phyloP scores from a whole-genome alignment of 2,329 filamentous ascomycete species.

The Scolecobasidium constrictum region DNA sequence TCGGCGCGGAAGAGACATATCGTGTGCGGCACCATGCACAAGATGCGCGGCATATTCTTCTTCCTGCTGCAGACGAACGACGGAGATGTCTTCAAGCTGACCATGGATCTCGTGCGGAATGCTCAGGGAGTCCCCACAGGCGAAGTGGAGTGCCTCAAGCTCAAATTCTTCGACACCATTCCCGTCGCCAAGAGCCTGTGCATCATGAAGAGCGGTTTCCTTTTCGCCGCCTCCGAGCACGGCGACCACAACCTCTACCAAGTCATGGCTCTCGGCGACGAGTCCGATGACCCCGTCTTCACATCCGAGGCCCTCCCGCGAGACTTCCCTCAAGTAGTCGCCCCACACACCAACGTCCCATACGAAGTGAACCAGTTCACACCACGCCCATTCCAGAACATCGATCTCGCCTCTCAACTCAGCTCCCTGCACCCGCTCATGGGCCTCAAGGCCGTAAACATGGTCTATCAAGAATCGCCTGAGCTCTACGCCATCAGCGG shows the following conservation, averaged over 20 bases:
- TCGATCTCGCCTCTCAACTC: constrained; percentile 75
- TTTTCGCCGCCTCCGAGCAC: constrained; percentile 85
- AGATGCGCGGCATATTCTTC: constrained; percentile 93
- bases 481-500: constrained; percentile 94
- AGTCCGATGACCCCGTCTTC: constrained; percentile 74
- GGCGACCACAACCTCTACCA: constrained; percentile 95
- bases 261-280: constrained; percentile 92
- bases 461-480: constrained; percentile 85
- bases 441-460: constrained; percentile 83
- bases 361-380: constrained; percentile 74
- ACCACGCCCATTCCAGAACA: constrained; percentile 66
- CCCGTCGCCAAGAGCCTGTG: constrained; percentile 79
- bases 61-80: constrained; percentile 94
- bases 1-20: constrained; percentile 82
- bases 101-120: constrained; percentile 80
- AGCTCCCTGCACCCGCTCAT: constrained; percentile 84
- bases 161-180: constrained; percentile 97
- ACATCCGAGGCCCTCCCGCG: constrained; percentile 40
- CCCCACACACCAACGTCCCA: constrained; percentile 3
- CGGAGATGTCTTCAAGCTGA: constrained; percentile 96
- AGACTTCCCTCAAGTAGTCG: constrained; percentile 1
- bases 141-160: constrained; percentile 72
- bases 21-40: constrained; percentile 91
- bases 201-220: constrained; percentile 89
- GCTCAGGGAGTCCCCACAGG: constrained; percentile 66